These are phyloP conservation scores for Malassezia vespertilionis DNA, from an alignment of 1,284 basidiomycete species.

Conservation along the genomic window DNA sequence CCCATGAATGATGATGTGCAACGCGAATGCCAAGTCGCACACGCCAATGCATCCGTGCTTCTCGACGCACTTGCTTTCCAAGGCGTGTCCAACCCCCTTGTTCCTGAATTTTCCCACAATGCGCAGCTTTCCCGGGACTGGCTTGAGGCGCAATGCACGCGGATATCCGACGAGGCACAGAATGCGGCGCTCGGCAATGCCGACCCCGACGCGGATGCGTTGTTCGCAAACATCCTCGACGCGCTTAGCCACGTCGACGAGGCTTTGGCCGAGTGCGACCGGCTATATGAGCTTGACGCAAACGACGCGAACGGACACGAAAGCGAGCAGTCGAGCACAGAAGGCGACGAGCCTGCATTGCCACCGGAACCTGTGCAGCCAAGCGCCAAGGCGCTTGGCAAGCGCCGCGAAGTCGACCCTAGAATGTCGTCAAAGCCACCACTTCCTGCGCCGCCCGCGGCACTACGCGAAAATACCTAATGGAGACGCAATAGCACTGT, in stretches of 20 bases:
- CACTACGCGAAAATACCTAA: not conserved
- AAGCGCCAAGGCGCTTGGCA: slow-evolving; percentile 15
- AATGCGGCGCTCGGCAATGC: not conserved
- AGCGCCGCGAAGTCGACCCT: slow-evolving; percentile 14
- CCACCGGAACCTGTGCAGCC: not conserved
- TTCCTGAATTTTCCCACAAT: not conserved
- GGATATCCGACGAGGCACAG: slow-evolving; percentile 1
- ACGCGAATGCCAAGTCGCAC: slow-evolving; percentile 6
- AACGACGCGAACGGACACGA: not conserved
- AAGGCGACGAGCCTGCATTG: not conserved
- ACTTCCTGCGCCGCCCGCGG: not conserved
- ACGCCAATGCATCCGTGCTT: slow-evolving; percentile 7
- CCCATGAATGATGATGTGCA: too few relatives aligned
- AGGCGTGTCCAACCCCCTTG: not conserved
- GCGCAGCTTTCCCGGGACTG: not conserved
- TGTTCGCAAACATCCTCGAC: slow-evolving; percentile 4
- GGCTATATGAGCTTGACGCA: not conserved
- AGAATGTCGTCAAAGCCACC: not conserved
- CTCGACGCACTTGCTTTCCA: not conserved
- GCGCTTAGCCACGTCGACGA: slow-evolving; percentile 2
- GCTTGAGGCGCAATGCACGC: slow-evolving; percentile 2
- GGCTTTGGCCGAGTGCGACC: slow-evolving; percentile 3
- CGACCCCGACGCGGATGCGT: not conserved
- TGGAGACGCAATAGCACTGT: not conserved
- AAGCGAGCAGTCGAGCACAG: not conserved